Conservation (phyloP, 768 basidiomycete species). For the Mycena rebaudengoi region DNA sequence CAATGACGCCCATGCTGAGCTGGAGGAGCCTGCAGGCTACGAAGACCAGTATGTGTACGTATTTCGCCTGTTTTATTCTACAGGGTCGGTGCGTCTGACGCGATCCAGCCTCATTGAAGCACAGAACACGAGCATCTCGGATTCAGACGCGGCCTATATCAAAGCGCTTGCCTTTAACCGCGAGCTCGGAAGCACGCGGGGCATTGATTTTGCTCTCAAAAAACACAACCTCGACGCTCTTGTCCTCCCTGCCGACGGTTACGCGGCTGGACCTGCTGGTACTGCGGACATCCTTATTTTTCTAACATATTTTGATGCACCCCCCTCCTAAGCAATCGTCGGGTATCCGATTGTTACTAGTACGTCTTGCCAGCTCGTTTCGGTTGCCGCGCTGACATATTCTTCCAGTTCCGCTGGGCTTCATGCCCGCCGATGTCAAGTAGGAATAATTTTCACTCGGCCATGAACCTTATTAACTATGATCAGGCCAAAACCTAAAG, state of each 20-base stretch:
- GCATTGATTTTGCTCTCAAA: slow-evolving; percentile 64
- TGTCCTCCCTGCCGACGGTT: slow-evolving; percentile 53
- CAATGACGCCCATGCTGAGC: slow-evolving; percentile 57
- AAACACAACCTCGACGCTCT: slow-evolving; percentile 58
- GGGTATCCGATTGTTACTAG: slow-evolving; percentile 75
- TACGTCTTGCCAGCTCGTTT: slow-evolving; percentile 17
- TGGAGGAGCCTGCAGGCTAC: slow-evolving; percentile 55
- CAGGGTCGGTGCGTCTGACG: too few species aligned
- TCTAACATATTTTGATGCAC: neutral
- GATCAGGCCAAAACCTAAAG: slow-evolving; percentile 35
- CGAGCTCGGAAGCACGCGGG: slow-evolving; percentile 56
- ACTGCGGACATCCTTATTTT: neutral
- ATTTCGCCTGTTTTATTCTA: too few species aligned
- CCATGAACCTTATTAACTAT: neutral
- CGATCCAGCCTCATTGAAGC: slow-evolving; percentile 49
- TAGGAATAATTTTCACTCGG: neutral
- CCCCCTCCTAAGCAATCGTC: slow-evolving; percentile 51
- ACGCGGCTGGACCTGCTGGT: slow-evolving; percentile 51
- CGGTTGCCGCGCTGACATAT: neutral
- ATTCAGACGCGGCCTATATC: slow-evolving; percentile 54
- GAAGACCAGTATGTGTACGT: slow-evolving; percentile 45
- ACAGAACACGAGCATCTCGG: slow-evolving; percentile 49
- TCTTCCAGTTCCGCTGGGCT: slow-evolving; percentile 64
- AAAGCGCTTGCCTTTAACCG: slow-evolving; percentile 52
- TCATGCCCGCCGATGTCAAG: slow-evolving; percentile 57